A percentile compares a stretch with the other conserved stretches of the same genome.
phyloP scores from a whole-genome alignment of 805 yeast species.

The Yarrowia sp. region DNA sequence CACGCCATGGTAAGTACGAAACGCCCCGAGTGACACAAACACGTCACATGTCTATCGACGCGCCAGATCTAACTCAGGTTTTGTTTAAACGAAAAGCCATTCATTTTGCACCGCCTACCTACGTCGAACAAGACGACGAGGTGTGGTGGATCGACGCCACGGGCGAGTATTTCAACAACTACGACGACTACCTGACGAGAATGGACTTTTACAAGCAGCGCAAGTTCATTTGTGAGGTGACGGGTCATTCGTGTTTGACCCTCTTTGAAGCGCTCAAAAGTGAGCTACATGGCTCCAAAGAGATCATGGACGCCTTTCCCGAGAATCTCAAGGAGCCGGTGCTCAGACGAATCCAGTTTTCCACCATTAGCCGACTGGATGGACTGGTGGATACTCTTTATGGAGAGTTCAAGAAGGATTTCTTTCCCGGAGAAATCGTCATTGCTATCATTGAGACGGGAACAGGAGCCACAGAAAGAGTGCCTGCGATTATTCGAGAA shows the following conservation, averaged over 20 bases:
- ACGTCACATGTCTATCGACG: neutral
- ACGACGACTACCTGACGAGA: slow-evolving; percentile 66
- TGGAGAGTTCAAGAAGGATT: slow-evolving; percentile 70
- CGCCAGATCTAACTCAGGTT: slow-evolving; percentile 35
- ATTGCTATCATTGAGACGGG: slow-evolving; percentile 7
- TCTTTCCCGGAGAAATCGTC: slow-evolving; percentile 87
- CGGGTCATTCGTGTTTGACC: slow-evolving; percentile 89
- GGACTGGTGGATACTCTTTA: slow-evolving; percentile 85
- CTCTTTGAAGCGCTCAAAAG: slow-evolving; percentile 83
- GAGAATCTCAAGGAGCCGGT: slow-evolving; percentile 90
- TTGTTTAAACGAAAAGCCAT: slow-evolving; percentile 41
- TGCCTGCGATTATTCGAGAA: slow-evolving; percentile 69
- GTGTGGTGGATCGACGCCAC: slow-evolving; percentile 85
- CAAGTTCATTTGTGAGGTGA: slow-evolving; percentile 91
- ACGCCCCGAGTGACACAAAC: neutral
- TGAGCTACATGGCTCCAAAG: slow-evolving; percentile 49
- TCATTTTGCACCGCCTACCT: slow-evolving; percentile 33
- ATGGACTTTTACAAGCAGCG: slow-evolving; percentile 44
- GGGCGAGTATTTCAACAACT: slow-evolving; percentile 79
- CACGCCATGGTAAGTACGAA: slow-evolving; percentile 17
- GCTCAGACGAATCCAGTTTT: slow-evolving; percentile 78
- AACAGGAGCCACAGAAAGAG: slow-evolving; percentile 37
- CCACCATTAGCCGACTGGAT: slow-evolving; percentile 77
- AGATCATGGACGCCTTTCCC: slow-evolving; percentile 81
- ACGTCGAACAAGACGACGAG: slow-evolving; percentile 43